A percentile compares a stretch with the other conserved stretches of the same genome.
Evolutionary conservation across 352 stramenopile species (phyloP).

Genomic region (Phytophthora sp.): DNA sequence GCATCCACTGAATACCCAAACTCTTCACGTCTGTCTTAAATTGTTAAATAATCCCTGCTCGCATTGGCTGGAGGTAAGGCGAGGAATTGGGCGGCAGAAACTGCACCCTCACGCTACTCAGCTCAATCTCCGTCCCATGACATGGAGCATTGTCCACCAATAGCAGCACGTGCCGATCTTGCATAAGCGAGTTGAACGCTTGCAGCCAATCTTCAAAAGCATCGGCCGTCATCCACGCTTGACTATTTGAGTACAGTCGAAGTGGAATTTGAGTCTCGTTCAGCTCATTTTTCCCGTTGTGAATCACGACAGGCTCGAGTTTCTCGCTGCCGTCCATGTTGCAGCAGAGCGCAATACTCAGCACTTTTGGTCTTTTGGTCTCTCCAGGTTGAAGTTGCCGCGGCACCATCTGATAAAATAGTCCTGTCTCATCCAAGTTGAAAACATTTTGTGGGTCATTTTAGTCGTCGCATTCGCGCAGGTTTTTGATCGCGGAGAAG

Average conservation of each 20-base stretch:
- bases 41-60: constrained; percentile 23
- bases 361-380: constrained; percentile 17
- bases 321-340: constrained; percentile 35
- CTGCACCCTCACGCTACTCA: constrained; percentile 20
- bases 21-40: constrained; percentile 26
- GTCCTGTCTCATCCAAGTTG: constrained; percentile 25
- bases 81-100: constrained; percentile 20
- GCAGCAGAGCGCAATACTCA: constrained; percentile 24
- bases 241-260: constrained; percentile 19
- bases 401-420: constrained; percentile 30
- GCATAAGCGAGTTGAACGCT: constrained; percentile 23
- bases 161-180: constrained; percentile 22
- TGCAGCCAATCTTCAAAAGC: constrained; percentile 29
- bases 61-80: constrained; percentile 20
- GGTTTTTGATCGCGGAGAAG: constrained; percentile 18
- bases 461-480: constrained; percentile 19
- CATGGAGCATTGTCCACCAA: constrained; percentile 29
- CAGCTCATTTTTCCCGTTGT: constrained; percentile 10
- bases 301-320: constrained; percentile 25
- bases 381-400: constrained; percentile 11
- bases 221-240: constrained; percentile 23
- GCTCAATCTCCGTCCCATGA: constrained; percentile 13
- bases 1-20: constrained; percentile 26
- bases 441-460: constrained; percentile 25
- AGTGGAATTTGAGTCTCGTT: constrained; percentile 13